Conservation (phyloP, 1,284 basidiomycete species). For the Microbotryum violaceum region DNA sequence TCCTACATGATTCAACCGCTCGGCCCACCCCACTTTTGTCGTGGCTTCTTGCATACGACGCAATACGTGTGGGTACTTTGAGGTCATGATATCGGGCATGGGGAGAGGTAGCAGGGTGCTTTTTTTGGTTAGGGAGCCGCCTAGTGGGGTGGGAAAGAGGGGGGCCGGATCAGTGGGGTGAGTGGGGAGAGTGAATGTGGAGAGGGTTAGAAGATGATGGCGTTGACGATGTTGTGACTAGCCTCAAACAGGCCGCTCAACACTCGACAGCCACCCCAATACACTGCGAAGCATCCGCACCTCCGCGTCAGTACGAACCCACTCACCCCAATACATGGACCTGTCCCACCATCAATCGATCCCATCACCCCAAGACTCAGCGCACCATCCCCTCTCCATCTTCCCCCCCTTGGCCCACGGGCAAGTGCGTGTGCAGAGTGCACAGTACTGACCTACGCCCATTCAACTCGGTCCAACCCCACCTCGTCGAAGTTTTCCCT, state of each 20-base stretch:
- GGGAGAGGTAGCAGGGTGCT: conserved; percentile 36
- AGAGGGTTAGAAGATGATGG: too few species aligned
- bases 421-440: too few species aligned
- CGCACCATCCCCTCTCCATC: too few species aligned
- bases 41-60: conserved; percentile 32
- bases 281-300: too few species aligned
- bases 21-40: conserved; percentile 1
- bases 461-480: conserved; percentile 26
- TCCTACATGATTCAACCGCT: conserved; percentile 24
- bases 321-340: conserved; percentile 29
- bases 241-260: too few species aligned
- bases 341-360: conserved; percentile 1
- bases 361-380: background rate
- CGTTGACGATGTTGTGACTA: too few species aligned
- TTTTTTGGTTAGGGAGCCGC: conserved; percentile 24
- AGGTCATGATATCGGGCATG: conserved; percentile 38
- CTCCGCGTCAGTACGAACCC: too few species aligned
- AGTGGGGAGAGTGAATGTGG: too few species aligned
- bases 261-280: too few species aligned
- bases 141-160: background rate
- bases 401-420: too few species aligned
- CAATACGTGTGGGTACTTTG: conserved; percentile 36
- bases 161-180: too few species aligned
- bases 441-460: conserved; percentile 14
- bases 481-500: conserved; percentile 3